Evolutionary conservation across 306 rosid genomes (phyloP).

Genomic region (Elaeagnus macrophylla): DNA sequence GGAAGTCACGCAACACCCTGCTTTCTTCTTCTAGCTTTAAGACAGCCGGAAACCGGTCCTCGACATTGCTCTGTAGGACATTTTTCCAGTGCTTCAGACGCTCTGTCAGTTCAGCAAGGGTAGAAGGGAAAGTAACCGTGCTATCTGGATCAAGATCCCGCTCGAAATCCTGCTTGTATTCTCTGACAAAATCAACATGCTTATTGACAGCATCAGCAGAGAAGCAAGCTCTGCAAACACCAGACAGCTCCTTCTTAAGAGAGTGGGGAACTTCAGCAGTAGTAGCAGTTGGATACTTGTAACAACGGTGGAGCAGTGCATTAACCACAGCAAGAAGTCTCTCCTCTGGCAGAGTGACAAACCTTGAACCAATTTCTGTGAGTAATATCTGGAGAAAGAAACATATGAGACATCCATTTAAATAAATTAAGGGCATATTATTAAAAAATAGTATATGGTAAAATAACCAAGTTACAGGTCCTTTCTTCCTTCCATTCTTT

Average conservation of each 20-base stretch:
- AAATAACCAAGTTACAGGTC: background rate
- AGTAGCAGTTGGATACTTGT: conserved; percentile 97
- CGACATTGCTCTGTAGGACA: conserved; percentile 95
- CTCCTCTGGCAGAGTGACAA: conserved; percentile 98
- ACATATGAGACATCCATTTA: conserved; percentile 9
- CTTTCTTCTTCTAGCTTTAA: conserved; percentile 97
- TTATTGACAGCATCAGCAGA: conserved; percentile 95
- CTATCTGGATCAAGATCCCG: conserved; percentile 99
- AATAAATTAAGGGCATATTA: background rate
- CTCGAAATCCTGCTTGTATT: conserved; percentile 93
- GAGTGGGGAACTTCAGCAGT: conserved; percentile 99
- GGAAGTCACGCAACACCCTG: conserved; percentile 92
- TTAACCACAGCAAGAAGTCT: conserved; percentile 97
- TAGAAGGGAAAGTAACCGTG: conserved; percentile 78
- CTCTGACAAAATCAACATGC: conserved; percentile 97
- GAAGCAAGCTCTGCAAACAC: conserved; percentile 99
- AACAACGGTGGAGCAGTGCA: conserved; percentile 97
- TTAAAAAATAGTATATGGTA: no score
- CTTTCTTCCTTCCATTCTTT: background rate
- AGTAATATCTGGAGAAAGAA: conserved; percentile 55
- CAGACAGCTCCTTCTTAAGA: conserved; percentile 96
- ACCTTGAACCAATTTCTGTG: conserved; percentile 96
- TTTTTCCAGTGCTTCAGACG: conserved; percentile 95
- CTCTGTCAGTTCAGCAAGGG: conserved; percentile 88
- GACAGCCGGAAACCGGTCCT: conserved; percentile 97